These are phyloP conservation scores for Calcarisporium arbuscula DNA, from an alignment of 2,329 filamentous ascomycete species.

Conservation along the genomic window DNA sequence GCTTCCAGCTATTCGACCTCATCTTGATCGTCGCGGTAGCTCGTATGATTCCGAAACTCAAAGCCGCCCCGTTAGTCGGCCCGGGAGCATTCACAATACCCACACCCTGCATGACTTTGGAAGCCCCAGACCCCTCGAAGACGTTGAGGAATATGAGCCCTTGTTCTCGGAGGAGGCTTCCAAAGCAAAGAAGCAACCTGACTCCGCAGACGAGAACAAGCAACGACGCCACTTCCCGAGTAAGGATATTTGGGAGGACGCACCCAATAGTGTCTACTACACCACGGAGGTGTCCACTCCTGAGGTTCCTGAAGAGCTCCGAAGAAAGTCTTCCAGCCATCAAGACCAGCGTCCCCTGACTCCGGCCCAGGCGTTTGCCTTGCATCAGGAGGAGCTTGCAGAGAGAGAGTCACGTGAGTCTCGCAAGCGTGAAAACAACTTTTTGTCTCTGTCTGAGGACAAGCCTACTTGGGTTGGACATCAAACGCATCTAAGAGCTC, in stretches of 20 bases:
- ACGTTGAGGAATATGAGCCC: slow-evolving; percentile 91
- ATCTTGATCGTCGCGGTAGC: slow-evolving; percentile 56
- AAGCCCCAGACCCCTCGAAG: slow-evolving; percentile 78
- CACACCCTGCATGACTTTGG: no score
- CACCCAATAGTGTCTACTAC: slow-evolving; percentile 74
- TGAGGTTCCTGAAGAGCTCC: slow-evolving; percentile 34
- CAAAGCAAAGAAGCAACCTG: slow-evolving; percentile 29
- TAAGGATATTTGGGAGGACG: slow-evolving; percentile 95
- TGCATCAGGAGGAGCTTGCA: slow-evolving; percentile 58
- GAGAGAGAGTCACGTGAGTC: slow-evolving; percentile 46
- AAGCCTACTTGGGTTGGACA: slow-evolving; percentile 39
- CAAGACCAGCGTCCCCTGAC: slow-evolving; percentile 40
- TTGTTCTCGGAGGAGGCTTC: slow-evolving; percentile 79
- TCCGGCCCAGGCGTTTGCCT: slow-evolving; percentile 59
- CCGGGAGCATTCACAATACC: slow-evolving; percentile 53
- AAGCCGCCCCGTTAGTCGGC: slow-evolving; percentile 44
- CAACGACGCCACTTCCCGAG: slow-evolving; percentile 75
- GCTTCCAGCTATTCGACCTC: slow-evolving; percentile 76
- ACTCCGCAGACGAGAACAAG: slow-evolving; percentile 42
- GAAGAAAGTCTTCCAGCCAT: slow-evolving; percentile 20
- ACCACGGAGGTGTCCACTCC: slow-evolving; percentile 81
- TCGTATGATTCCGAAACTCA: slow-evolving; percentile 46
- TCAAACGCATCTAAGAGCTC: slow-evolving; percentile 44
- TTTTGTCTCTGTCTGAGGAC: slow-evolving; percentile 21
- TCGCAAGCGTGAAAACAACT: slow-evolving; percentile 20